Conservation (phyloP, 345 rosid species). For the Physaria fendleri region DNA sequence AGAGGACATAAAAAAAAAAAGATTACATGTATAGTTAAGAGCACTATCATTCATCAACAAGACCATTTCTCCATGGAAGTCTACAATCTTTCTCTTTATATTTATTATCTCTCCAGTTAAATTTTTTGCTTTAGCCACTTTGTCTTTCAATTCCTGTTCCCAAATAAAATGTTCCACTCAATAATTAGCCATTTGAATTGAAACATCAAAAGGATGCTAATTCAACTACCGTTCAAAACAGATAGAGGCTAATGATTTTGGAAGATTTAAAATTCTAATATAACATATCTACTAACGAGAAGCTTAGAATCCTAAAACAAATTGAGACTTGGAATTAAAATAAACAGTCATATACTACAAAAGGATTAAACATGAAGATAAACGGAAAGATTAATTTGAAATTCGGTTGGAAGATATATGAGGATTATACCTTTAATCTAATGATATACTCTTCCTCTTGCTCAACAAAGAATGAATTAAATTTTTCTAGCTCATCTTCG, state of each 20-base stretch:
- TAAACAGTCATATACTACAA: no score
- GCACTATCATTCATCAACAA: slow-evolving; percentile 89
- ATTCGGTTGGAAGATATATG: no score
- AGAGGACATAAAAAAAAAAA: not conserved
- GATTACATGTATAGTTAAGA: slow-evolving; percentile 82
- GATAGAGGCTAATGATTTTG: no score
- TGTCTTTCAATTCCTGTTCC: slow-evolving; percentile 64
- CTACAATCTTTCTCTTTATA: slow-evolving; percentile 77
- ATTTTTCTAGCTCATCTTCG: slow-evolving; percentile 88
- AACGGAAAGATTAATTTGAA: no score
- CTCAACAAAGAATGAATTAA: slow-evolving; percentile 82
- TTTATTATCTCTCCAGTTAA: slow-evolving; percentile 50
- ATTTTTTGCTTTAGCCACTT: slow-evolving; percentile 51
- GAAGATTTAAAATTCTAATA: no score
- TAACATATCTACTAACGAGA: no score
- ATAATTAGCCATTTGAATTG: no score
- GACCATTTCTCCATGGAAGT: slow-evolving; percentile 96
- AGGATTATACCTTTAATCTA: slow-evolving; percentile 54
- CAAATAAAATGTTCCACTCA: not conserved
- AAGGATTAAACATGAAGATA: no score
- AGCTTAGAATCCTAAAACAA: no score
- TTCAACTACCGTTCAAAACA: no score
- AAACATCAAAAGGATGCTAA: no score
- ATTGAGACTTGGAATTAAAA: no score
- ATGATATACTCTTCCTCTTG: slow-evolving; percentile 97